Conservation (phyloP, 2,329 filamentous ascomycete species). For the Xylariaceae sp. region DNA sequence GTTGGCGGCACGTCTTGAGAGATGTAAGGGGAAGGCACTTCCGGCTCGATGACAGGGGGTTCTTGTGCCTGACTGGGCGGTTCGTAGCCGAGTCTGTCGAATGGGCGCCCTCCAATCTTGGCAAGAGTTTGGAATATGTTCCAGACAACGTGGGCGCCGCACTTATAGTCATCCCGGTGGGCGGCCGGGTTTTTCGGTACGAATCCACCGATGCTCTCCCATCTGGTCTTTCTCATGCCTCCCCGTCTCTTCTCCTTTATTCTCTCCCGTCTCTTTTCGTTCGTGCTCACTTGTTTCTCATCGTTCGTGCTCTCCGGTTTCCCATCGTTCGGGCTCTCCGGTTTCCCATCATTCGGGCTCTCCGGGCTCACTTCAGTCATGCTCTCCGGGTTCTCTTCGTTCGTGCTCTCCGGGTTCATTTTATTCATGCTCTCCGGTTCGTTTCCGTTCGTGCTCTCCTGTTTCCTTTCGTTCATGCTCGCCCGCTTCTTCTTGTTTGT, state of each 20-base stretch:
- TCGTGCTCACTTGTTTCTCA: constrained; percentile 19
- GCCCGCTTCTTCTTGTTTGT: constrained; percentile 22
- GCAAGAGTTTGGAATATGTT: constrained; percentile 30
- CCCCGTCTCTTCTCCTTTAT: constrained; percentile 24
- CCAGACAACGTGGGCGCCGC: constrained; percentile 29
- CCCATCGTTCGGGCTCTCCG: constrained; percentile 18
- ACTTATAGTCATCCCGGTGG: constrained; percentile 31
- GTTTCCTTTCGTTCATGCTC: constrained; percentile 22
- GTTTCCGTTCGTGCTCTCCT: constrained; percentile 21
- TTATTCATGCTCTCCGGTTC: constrained; percentile 21
- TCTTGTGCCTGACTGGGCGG: constrained; percentile 33
- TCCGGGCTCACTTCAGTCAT: constrained; percentile 24
- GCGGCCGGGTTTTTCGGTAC: constrained; percentile 30
- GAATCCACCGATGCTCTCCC: constrained; percentile 19
- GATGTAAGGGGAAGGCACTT: constrained; percentile 12
- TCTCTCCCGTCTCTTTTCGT: constrained; percentile 23
- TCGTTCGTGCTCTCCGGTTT: constrained; percentile 23
- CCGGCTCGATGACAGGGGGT: constrained; percentile 27
- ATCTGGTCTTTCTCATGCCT: constrained; percentile 20
- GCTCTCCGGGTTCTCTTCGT: constrained; percentile 21
- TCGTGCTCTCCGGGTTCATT: constrained; percentile 22
- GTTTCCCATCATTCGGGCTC: constrained; percentile 21
- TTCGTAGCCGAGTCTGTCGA: constrained; percentile 30
- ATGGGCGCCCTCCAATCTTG: constrained; percentile 27
- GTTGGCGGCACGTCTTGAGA: too few species aligned